Percentiles rank a stretch among this genome's conserved stretches.
Evolutionary conservation across 2,329 filamentous ascomycete species (phyloP).

Genomic region (Hypoxylon sp.): DNA sequence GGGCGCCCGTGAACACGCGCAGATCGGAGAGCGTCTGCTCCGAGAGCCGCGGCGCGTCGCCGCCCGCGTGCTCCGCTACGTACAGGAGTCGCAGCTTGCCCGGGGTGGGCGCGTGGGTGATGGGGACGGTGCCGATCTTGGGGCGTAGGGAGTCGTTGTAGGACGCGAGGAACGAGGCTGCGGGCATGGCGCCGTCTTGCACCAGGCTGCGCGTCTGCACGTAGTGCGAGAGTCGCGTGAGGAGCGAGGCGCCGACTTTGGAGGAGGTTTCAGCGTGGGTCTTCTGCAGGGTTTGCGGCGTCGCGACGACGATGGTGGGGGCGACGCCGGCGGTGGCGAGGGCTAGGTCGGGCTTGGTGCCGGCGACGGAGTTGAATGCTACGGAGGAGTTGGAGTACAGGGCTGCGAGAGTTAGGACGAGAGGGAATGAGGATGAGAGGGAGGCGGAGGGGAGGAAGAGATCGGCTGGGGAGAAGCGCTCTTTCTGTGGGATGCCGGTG

Average conservation of each 20-base stretch:
- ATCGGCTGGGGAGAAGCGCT: slow-evolving; percentile 81
- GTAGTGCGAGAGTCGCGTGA: slow-evolving; percentile 79
- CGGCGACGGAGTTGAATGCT: slow-evolving; percentile 89
- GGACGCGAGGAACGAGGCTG: slow-evolving; percentile 72
- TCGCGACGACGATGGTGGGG: slow-evolving; percentile 86
- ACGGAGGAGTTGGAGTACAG: slow-evolving; percentile 88
- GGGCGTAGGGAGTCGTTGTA: slow-evolving; percentile 73
- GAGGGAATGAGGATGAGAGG: slow-evolving; percentile 82
- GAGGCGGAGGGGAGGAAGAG: slow-evolving; percentile 88
- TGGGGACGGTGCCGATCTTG: slow-evolving; percentile 65
- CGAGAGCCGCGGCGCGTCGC: slow-evolving; percentile 74
- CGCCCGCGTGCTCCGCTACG: slow-evolving; percentile 79
- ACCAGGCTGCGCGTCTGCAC: slow-evolving; percentile 78
- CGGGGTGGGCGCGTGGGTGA: slow-evolving; percentile 54
- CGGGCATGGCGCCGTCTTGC: slow-evolving; percentile 80
- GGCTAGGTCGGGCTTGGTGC: slow-evolving; percentile 77
- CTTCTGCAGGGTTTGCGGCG: slow-evolving; percentile 78
- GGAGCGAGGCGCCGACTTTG: slow-evolving; percentile 68
- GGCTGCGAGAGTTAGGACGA: slow-evolving; percentile 84
- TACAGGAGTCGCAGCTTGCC: slow-evolving; percentile 87
- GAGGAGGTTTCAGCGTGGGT: slow-evolving; percentile 74
- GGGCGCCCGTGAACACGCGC: slow-evolving; percentile 82
- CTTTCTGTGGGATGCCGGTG: slow-evolving; percentile 79
- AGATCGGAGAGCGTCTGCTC: slow-evolving; percentile 82
- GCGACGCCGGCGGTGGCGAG: slow-evolving; percentile 81